Evolutionary conservation across 2,329 filamentous ascomycete species (phyloP).

Genomic region (Aurifilum marmelostoma): DNA sequence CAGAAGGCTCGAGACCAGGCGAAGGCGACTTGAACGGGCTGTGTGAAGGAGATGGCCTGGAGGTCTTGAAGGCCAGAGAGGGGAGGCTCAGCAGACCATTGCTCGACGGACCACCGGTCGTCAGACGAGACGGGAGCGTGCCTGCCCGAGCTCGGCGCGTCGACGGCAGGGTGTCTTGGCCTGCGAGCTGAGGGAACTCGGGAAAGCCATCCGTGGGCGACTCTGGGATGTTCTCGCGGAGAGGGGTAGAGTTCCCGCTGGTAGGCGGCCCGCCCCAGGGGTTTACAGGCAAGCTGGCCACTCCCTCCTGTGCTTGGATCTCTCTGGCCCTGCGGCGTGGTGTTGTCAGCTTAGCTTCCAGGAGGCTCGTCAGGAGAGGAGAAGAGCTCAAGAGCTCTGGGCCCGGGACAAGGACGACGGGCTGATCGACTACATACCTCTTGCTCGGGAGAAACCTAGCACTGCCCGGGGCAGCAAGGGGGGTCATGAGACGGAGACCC

Average conservation of each 20-base stretch:
- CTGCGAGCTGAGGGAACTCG: constrained; percentile 76
- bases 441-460: constrained; percentile 79
- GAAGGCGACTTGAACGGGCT: constrained; percentile 80
- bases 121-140: constrained; percentile 94
- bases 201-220: constrained; percentile 96
- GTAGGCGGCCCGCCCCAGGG: constrained; percentile 96
- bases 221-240: constrained; percentile 96
- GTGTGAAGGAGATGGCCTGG: constrained; percentile 82
- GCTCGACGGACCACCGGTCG: constrained; percentile 68
- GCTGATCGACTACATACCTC: constrained; percentile 63
- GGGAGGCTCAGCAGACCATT: constrained; percentile 63
- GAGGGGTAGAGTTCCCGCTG: constrained; percentile 92
- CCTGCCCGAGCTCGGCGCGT: constrained; percentile 85
- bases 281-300: constrained; percentile 67
- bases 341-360: constrained; percentile 29
- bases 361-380: not conserved
- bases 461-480: constrained; percentile 63
- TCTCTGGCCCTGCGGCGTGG: constrained; percentile 74
- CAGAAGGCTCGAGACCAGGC: constrained; percentile 54
- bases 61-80: constrained; percentile 71
- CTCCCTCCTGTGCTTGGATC: constrained; percentile 94
- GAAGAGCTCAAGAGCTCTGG: not conserved
- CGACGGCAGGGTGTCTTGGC: constrained; percentile 67
- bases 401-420: not conserved
- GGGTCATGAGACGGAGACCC: constrained; percentile 93